These are phyloP conservation scores for Rhododendron ferrugineum DNA, from an alignment of 148 eudicot species.

Conservation along the genomic window DNA sequence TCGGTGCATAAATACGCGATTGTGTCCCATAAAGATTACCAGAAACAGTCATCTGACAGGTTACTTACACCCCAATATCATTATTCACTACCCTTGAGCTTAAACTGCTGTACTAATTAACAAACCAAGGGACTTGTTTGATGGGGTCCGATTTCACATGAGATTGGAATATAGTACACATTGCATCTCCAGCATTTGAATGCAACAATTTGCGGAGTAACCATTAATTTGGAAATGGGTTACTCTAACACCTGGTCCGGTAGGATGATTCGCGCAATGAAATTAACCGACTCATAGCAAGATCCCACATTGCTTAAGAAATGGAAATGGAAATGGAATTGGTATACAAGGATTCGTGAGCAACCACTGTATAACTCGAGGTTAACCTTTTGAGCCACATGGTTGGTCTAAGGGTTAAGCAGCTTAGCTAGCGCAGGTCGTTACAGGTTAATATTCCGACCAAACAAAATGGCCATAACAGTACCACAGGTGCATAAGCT, in stretches of 20 bases:
- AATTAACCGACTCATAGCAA: background rate
- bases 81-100: background rate
- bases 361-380: background rate
- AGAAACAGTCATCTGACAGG: background rate
- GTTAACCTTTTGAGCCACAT: background rate
- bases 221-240: background rate
- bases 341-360: background rate
- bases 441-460: background rate
- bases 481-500: background rate
- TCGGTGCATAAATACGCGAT: background rate
- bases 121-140: background rate
- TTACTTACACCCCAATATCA: background rate
- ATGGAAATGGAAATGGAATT: background rate
- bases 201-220: background rate
- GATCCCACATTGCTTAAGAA: background rate
- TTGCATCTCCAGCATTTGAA: background rate
- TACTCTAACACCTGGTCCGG: background rate
- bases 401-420: no score
- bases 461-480: background rate
- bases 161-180: background rate
- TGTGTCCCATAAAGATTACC: background rate
- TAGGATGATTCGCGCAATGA: background rate
- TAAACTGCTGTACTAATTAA: background rate
- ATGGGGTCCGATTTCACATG: background rate
- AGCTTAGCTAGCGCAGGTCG: no score